Evolutionary conservation across 306 rosid species (phyloP), one percentile per base, ranked within the genome.

Genomic region (Lagenaria siceraria): DNA sequence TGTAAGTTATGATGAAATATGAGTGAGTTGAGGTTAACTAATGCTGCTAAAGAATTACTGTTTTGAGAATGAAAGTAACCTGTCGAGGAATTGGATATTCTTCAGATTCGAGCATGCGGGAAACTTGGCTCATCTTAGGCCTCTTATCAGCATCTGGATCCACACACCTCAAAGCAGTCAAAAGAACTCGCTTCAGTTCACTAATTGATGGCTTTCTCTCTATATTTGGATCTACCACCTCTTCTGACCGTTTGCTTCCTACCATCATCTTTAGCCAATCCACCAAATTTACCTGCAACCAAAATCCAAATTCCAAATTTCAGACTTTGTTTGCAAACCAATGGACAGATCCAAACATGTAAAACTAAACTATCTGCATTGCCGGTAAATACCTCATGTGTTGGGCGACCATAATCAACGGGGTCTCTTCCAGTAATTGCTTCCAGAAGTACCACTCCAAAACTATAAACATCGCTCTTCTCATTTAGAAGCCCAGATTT

Each of bases 191-290:
- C 81, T 93, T 93, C 78, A 93, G 93, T 82, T 91, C 90, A 75
- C 98, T 93, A 80, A 91, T 90, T 4, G 98, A 88, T 62, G 98
- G 98, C 74, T 88, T 87, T 60, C 91, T 81, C 79, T 91, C 98
- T 59, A 93, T 88, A 77, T 89, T 89, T 68, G 98, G 98, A 76
- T 93, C 97, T 56, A 93, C 93, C 70, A 93, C 93, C 90, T 91
- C 98, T 78, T 91, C 98, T 11, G 96, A 89, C 17, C 87, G 97
- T 84, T 90, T 88, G 79, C 81, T 88, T 76, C 97, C 97, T 58
- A 93, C 97, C 98, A 93, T 93, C 96, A 91, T 80, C 87, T 93
- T 93, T 49, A 93, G 96, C 98, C 98, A 93, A 77, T 93, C 98
- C 14, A 93, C 98, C 85, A 93, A 84, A 82, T 93, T 93, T 54